Base-by-base conservation (phyloP, 495 filamentous ascomycete genomes). In the Aspergillus avenaceus region DNA sequence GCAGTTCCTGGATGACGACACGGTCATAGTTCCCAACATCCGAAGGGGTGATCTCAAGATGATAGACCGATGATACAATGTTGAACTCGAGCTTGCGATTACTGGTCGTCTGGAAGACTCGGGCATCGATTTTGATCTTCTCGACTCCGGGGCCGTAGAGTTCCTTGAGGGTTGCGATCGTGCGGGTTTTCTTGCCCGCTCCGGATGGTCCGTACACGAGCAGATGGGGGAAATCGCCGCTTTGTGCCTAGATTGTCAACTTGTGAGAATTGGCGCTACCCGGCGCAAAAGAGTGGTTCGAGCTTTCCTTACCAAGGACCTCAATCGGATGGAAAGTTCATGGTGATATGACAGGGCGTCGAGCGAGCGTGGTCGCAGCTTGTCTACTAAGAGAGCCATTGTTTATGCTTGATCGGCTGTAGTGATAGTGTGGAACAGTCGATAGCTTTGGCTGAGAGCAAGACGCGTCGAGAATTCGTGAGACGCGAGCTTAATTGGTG, bases 41-140 rank as follows among this genome's bases (percentile, higher is more conserved):
- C 1, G 90, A 92, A 1, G 93, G 93, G 2, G 93, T 98, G 61
- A 98, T 98, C 64, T 98, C 93, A 52, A 98, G 84, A 59, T 98
- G 93, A 71, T 98, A 97, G 40, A 96, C 81, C 0, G 90, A 96
- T 22, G 90, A 80, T 40, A 97, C 95, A 52, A 97, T 95, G 72
- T 95, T 98, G 78, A 98, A 98, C 71, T 98, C 93, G 50, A 97
- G 83, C 66, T 97, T 98, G 58, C 93, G 91, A 68, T 95, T 96
- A 63, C 84, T 84, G 16, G 84, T 92, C 1, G 93, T 97, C 66
- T 95, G 90, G 78, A 97, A 98, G 45, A 96, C 84, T 54, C 93
- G 86, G 18, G 89, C 85, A 64, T 97, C 91, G 73, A 96, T 93
- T 70, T 95, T 95, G 75, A 97, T 96, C 77, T 95, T 96, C 56